Evolutionary conservation across 768 basidiomycete genomes (phyloP), one percentile per base, ranked within the genome.

Genomic region (Favolaschia claudopus): DNA sequence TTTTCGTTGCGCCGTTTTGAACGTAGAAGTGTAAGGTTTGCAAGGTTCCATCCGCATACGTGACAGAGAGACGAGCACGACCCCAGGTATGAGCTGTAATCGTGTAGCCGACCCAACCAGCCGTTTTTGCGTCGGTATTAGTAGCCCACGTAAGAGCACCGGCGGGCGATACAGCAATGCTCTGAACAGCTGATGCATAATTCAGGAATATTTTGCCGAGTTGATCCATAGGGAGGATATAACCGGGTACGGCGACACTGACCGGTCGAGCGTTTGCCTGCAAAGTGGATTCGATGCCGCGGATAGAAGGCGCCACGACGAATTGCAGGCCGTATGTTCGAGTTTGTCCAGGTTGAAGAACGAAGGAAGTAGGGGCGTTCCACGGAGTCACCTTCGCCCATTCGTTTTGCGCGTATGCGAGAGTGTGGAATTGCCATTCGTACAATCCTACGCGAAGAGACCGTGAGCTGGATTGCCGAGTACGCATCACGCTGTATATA

Each of bases 401-500:
- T 64, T 85, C 83, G 63, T 83, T 81, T 60, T 84, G 72, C 13
- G 84, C 83, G 64, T 83, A 85, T 0, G 84, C 84, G 20, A 83
- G 69, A 4, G 83, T 85, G 53, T 85, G 85, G 67, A 84, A 84
- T 63, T 82, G 80, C 84, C 85, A 85, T 73, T 85, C 85, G 70
- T 84, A 84, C 14, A 85, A 66, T 0, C 78, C 61, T 58, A 29
- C 40, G 25, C 6, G 46, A 47, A 5, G 34, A 3, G 5, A 10
- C 5, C n/a, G n/a, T 14, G 28, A 46, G 29, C 39, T 22, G 4
- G 25, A 43, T 43, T 13, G 12, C 20, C n/a, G n/a, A 20, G 13
- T 9, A 12, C 5, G 3, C 7, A 20, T 19, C 19, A 19, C 15
- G 24, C 22, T 5, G n/a, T 13, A n/a, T 38, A 4, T 24, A 63